Evolutionary conservation across 768 basidiomycete species (phyloP), one percentile per base, ranked within the genome.

Genomic region (Ramaria rubella): DNA sequence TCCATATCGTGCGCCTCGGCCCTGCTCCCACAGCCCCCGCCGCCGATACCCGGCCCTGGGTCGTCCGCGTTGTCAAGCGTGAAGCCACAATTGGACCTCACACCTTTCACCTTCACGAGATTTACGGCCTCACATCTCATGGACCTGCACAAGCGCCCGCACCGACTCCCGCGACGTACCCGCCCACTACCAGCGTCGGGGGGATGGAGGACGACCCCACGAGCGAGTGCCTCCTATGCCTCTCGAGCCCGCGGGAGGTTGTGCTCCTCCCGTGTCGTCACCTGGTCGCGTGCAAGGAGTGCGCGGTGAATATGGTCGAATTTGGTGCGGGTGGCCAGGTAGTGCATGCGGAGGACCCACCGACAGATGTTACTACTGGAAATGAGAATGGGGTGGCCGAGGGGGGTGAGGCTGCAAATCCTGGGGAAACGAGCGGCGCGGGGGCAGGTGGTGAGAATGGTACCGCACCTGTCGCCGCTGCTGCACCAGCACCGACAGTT

Each of bases 291-390:
- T 97, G 94, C 74, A 86, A 89, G 64, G 94, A 95, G 45, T 97
- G 94, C 65, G 94, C 94, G 1, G 71, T 96, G 52, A 95, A 95
- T 67, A 97, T 97, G 94, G 86, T 97, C 49, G 94, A 97, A 69
- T 97, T 93, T 67, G 94, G 94, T 27, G 94, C 94, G 0, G 94
- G 94, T 2, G 94, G 94, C 2, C 85, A 78, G 48, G 87, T 95
- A 49, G 79, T 77, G n/a, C 84, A 89, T 51, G 63, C 72, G 2
- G 75, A 77, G 6, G 61, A 59, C 11, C 77, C 77, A 17, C 62
- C 64, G 12, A 45, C 43, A 2, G 68, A 62, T 17, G 61, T 62
- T 23, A 44, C 61, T 8, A 62, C 60, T 0, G 62, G 45, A 9
- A 59, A 57, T 23, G 62, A 48, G 5, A 63, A 52, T 6, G 65